A percentile compares a stretch with the other conserved stretches of the same genome.
These are phyloP conservation scores for Nicotiana sylvestris DNA, from an alignment of 257 asterid species.

Conservation along the genomic window DNA sequence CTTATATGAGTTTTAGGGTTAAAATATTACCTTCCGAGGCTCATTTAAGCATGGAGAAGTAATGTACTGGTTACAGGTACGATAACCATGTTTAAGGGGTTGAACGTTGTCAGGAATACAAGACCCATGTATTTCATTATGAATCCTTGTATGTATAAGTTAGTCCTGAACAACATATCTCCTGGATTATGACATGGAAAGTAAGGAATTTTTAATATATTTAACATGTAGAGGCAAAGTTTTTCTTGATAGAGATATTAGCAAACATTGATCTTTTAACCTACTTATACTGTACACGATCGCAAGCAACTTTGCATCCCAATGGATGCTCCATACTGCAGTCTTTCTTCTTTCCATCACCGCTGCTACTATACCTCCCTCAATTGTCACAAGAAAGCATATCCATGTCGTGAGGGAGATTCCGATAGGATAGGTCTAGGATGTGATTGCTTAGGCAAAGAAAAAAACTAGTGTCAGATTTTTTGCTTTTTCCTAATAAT, in stretches of 20 bases:
- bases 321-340: slow-evolving; percentile 53
- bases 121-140: slow-evolving; percentile 66
- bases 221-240: neutral
- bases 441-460: slow-evolving; percentile 50
- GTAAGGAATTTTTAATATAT: neutral
- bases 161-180: slow-evolving; percentile 68
- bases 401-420: slow-evolving; percentile 89
- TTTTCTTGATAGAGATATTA: no score
- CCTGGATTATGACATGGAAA: slow-evolving; percentile 28
- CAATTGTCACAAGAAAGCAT: slow-evolving; percentile 66
- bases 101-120: slow-evolving; percentile 76
- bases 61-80: slow-evolving; percentile 78
- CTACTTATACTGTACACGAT: slow-evolving; percentile 70
- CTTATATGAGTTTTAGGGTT: neutral
- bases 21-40: slow-evolving; percentile 61
- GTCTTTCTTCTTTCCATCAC: slow-evolving; percentile 61
- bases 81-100: slow-evolving; percentile 73
- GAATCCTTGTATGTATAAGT: slow-evolving; percentile 69
- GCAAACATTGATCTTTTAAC: no score
- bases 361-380: slow-evolving; percentile 52
- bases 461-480: neutral
- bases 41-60: slow-evolving; percentile 33
- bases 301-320: slow-evolving; percentile 67
- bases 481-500: neutral
- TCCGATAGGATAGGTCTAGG: neutral